Conservation (phyloP, 345 rosid genomes). For the Noccaea caerulescens region DNA sequence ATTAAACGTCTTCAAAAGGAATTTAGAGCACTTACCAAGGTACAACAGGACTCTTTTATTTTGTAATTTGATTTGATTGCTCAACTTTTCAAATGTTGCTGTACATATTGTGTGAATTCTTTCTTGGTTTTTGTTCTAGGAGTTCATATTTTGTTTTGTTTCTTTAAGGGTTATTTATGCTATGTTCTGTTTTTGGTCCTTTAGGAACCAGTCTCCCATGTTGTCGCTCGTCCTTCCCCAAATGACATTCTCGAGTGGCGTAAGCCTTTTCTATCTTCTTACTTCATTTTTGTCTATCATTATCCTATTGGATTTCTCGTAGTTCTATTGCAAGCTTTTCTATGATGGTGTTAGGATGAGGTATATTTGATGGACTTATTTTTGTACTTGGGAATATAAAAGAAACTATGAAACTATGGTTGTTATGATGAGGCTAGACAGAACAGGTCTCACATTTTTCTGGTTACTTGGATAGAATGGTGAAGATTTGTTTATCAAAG, state of each 20-base stretch:
- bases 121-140: background rate
- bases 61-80: background rate
- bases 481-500: constrained; percentile 11
- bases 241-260: constrained; percentile 98
- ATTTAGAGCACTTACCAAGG: constrained; percentile 94
- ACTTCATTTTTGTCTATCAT: background rate
- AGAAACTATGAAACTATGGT: constrained; percentile 11
- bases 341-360: constrained; percentile 17
- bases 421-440: constrained; percentile 2
- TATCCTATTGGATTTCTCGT: constrained; percentile 5
- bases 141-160: constrained; percentile 23
- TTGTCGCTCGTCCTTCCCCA: constrained; percentile 93
- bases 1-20: constrained; percentile 96
- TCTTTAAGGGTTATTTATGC: constrained; percentile 17
- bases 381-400: constrained; percentile 6
- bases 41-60: constrained; percentile 23
- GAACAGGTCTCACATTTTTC: background rate
- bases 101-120: constrained; percentile 10
- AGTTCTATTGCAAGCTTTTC: constrained; percentile 3
- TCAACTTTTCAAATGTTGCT: background rate
- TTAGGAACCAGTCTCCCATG: constrained; percentile 94
- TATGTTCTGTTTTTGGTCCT: constrained; percentile 40
- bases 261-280: constrained; percentile 51
- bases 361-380: constrained; percentile 22
- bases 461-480: constrained; percentile 1